Conservation (phyloP, 2,329 filamentous ascomycete genomes). For the Ambrosiella cleistominuta region DNA sequence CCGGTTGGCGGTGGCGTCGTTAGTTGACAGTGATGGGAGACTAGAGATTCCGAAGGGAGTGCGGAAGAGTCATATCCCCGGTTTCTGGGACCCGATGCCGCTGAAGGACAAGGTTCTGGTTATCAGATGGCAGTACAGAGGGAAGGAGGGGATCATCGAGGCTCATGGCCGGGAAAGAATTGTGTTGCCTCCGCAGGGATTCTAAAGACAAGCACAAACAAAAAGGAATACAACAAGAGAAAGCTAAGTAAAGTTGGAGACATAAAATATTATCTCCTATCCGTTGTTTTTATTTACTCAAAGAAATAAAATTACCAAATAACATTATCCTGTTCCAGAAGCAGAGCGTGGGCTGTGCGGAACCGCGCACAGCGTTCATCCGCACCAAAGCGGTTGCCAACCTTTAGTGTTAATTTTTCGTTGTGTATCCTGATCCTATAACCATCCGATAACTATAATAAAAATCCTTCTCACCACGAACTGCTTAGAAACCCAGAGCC, state of each 20-base stretch:
- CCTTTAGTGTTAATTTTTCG: too few relatives aligned
- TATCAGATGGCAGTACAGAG: conserved; percentile 25
- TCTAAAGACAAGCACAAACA: neutral
- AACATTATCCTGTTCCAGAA: too few relatives aligned
- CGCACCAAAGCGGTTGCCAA: too few relatives aligned
- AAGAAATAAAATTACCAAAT: too few relatives aligned
- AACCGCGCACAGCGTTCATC: too few relatives aligned
- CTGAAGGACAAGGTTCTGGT: conserved; percentile 26
- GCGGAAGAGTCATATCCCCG: conserved; percentile 27
- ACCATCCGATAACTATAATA: neutral
- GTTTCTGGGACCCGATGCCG: conserved; percentile 35
- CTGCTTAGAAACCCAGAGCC: conserved; percentile 12
- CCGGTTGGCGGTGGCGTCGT: conserved; percentile 29
- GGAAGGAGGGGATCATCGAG: conserved; percentile 16
- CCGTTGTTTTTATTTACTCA: too few relatives aligned
- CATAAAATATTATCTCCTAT: too few relatives aligned
- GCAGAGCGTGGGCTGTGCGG: too few relatives aligned
- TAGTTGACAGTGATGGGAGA: conserved; percentile 23
- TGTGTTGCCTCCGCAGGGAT: conserved; percentile 3
- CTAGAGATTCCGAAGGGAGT: conserved; percentile 25
- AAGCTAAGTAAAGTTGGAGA: too few relatives aligned
- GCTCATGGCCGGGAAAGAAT: conserved; percentile 23
- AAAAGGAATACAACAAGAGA: too few relatives aligned
- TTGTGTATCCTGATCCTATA: neutral
- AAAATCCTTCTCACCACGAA: neutral